Conservation (phyloP, 352 stramenopile species). For the Globisporangium perplexum region DNA sequence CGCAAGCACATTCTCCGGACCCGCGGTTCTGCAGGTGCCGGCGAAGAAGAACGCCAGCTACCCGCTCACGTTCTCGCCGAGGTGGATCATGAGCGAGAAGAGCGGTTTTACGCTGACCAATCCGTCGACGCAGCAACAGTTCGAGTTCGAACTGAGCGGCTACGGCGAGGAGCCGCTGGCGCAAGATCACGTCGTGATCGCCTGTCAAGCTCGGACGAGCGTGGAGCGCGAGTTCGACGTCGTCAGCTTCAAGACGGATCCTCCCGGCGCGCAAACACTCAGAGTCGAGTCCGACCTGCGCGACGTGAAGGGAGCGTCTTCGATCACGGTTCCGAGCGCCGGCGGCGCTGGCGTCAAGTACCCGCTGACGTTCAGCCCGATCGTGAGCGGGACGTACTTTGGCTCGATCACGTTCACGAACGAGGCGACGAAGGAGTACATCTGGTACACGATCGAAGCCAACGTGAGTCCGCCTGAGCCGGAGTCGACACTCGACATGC, state of each 20-base stretch:
- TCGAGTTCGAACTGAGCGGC: conserved; percentile 87
- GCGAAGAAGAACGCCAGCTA: conserved; percentile 69
- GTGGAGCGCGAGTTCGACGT: conserved; percentile 76
- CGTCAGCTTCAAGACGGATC: conserved; percentile 42
- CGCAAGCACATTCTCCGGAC: conserved; percentile 64
- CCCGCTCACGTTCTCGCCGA: conserved; percentile 75
- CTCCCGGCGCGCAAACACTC: conserved; percentile 43
- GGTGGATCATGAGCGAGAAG: conserved; percentile 73
- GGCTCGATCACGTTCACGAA: conserved; percentile 92
- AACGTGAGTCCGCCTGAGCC: conserved; percentile 64
- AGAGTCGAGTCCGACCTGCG: conserved; percentile 92
- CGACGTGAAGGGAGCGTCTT: conserved; percentile 70
- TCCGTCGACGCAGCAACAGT: conserved; percentile 73
- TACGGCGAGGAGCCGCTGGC: conserved; percentile 88
- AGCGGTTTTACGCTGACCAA: conserved; percentile 79
- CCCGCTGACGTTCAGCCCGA: conserved; percentile 78
- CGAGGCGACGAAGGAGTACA: conserved; percentile 60
- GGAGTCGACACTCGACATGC: conserved; percentile 83
- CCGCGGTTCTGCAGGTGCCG: conserved; percentile 55
- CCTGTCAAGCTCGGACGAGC: conserved; percentile 84
- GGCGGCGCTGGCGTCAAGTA: conserved; percentile 47
- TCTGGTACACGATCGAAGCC: conserved; percentile 94
- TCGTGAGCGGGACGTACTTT: conserved; percentile 89
- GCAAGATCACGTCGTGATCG: conserved; percentile 82
- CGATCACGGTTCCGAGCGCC: conserved; percentile 31